Conservation (phyloP, 2,329 filamentous ascomycete genomes). For the Diaporthe nobilis region DNA sequence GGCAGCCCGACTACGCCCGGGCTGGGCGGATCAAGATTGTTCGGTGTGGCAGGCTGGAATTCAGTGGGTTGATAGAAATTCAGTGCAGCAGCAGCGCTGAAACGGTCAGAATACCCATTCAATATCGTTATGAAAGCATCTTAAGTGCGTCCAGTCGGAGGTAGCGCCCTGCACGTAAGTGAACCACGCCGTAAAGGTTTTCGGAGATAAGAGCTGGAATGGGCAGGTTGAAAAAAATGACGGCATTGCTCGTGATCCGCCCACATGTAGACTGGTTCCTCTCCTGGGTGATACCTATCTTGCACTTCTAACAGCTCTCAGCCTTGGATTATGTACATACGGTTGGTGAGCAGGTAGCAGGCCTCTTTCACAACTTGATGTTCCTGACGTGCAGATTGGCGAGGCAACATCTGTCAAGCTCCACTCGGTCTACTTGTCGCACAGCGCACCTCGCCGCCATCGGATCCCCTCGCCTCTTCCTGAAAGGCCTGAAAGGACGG, state of each 20-base stretch:
- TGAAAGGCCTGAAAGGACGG: background rate
- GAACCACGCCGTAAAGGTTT: background rate
- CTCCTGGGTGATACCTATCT: background rate
- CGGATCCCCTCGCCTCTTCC: background rate
- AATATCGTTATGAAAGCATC: background rate
- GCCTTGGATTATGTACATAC: background rate
- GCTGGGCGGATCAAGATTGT: slow-evolving; percentile 1
- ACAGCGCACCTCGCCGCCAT: background rate
- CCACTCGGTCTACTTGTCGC: background rate
- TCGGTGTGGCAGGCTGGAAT: background rate
- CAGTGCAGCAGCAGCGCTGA: slow-evolving; percentile 10
- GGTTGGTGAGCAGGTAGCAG: background rate
- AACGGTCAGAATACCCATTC: slow-evolving; percentile 15
- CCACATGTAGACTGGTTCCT: background rate
- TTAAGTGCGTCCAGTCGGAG: background rate
- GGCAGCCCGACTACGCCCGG: background rate
- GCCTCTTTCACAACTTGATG: background rate
- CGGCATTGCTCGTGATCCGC: slow-evolving; percentile 9
- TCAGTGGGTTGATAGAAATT: slow-evolving; percentile 3
- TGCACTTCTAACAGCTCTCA: background rate
- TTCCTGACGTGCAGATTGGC: background rate
- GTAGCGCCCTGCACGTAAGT: background rate
- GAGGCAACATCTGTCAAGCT: background rate
- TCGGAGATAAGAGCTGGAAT: slow-evolving; percentile 25
- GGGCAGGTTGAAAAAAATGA: slow-evolving; percentile 27